Evolutionary conservation across 106 monocot species (phyloP).

Genomic region (Allium sativum): DNA sequence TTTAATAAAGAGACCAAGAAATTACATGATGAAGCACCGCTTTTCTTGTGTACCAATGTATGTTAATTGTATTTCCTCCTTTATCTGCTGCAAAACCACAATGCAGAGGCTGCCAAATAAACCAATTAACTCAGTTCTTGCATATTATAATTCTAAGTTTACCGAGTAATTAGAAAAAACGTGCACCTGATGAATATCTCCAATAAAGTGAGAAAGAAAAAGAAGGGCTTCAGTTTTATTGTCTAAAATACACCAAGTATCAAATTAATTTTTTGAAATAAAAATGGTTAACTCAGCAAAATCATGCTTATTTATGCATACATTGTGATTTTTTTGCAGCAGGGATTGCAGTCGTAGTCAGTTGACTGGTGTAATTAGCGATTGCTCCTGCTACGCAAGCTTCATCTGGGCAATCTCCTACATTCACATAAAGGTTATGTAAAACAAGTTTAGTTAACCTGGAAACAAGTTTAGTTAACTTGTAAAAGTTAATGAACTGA

Average conservation of each 20-base stretch:
- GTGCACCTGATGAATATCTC: constrained; percentile 51
- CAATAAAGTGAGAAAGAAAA: constrained; percentile 48
- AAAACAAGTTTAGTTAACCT: background rate
- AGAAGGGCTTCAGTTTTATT: constrained; percentile 58
- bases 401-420: constrained; percentile 46
- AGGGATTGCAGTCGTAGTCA: constrained; percentile 5
- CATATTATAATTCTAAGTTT: too few relatives aligned
- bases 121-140: too few relatives aligned
- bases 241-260: constrained; percentile 12
- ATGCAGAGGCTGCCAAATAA: constrained; percentile 32
- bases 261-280: too few relatives aligned
- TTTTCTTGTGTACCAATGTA: constrained; percentile 37
- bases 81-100: constrained; percentile 35
- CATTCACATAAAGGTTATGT: background rate
- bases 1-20: background rate
- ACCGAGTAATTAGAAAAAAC: too few relatives aligned
- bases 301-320: too few relatives aligned
- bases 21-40: constrained; percentile 37
- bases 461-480: too few relatives aligned
- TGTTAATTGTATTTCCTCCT: constrained; percentile 47
- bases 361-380: constrained; percentile 41
- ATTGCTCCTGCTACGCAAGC: constrained; percentile 47
- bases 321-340: too few relatives aligned
- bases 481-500: constrained; percentile 4
- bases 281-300: too few relatives aligned